Conservation (phyloP, 768 basidiomycete genomes). For the Boletus reticulatus region DNA sequence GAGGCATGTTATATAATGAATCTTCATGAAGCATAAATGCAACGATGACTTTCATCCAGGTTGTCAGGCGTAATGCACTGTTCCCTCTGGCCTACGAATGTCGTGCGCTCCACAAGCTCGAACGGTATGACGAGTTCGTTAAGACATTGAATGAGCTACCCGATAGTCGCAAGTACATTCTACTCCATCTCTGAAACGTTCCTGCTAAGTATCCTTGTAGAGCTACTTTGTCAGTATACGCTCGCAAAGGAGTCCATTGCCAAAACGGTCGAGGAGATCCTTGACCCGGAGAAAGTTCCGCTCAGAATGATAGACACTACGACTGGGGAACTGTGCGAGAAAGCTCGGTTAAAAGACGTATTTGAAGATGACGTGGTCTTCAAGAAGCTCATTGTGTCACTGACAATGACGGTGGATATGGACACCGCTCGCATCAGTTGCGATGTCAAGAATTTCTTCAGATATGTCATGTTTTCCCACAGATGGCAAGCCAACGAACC, state of each 20-base stretch:
- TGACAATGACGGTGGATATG: neutral
- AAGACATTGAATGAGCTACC: neutral
- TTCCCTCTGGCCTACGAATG: neutral
- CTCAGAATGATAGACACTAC: constrained; percentile 10
- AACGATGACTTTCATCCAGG: neutral
- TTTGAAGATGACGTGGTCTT: constrained; percentile 3
- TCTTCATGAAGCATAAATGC: neutral
- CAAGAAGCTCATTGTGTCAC: neutral
- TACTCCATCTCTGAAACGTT: neutral
- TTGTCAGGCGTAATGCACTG: neutral
- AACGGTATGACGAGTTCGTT: neutral
- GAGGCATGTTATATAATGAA: neutral
- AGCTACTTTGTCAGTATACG: neutral
- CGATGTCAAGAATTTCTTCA: constrained; percentile 4
- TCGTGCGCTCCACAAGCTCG: constrained; percentile 2
- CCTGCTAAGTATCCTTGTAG: neutral
- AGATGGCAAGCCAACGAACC: constrained; percentile 12
- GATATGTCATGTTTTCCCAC: constrained; percentile 16
- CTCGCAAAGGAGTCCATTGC: neutral
- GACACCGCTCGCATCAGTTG: neutral
- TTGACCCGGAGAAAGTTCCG: neutral
- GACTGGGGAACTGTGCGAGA: constrained; percentile 6
- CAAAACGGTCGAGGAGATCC: neutral
- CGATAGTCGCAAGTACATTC: neutral
- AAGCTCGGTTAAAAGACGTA: neutral